phyloP scores from a whole-genome alignment of 1,284 basidiomycete species.

The Lignosus rhinocerotis region DNA sequence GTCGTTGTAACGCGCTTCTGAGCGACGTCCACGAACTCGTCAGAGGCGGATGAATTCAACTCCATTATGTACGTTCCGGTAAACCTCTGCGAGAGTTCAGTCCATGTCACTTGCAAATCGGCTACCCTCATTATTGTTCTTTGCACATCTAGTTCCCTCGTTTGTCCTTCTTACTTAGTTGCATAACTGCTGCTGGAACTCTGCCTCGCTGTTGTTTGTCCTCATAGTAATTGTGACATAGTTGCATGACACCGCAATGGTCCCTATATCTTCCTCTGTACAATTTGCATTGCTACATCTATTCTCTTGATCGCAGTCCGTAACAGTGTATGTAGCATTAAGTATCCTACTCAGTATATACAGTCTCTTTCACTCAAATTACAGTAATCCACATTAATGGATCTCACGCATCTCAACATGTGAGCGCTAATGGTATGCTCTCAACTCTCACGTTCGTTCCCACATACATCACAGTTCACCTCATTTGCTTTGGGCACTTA shows the following conservation, averaged over 20 bases:
- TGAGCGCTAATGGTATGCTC: too few species aligned
- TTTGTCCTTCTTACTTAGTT: neutral
- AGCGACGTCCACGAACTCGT: neutral
- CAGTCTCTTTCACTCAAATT: too few species aligned
- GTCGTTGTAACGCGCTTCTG: conserved; percentile 16
- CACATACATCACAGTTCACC: too few species aligned
- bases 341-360: too few species aligned
- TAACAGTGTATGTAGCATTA: neutral
- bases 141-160: neutral
- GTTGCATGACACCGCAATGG: neutral
- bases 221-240: neutral
- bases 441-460: too few species aligned
- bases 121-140: neutral
- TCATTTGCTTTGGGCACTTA: neutral
- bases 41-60: too few species aligned
- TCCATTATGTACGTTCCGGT: neutral
- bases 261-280: neutral
- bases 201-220: conserved; percentile 2
- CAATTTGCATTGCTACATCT: neutral
- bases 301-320: neutral
- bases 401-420: too few species aligned
- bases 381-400: too few species aligned
- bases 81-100: conserved; percentile 1
- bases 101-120: too few species aligned
- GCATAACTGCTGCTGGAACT: neutral